Percentiles rank a stretch among this genome's conserved stretches.
These are phyloP conservation scores for Saccharomyces paradoxus DNA, from an alignment of 805 yeast genomes.

Conservation along the genomic window DNA sequence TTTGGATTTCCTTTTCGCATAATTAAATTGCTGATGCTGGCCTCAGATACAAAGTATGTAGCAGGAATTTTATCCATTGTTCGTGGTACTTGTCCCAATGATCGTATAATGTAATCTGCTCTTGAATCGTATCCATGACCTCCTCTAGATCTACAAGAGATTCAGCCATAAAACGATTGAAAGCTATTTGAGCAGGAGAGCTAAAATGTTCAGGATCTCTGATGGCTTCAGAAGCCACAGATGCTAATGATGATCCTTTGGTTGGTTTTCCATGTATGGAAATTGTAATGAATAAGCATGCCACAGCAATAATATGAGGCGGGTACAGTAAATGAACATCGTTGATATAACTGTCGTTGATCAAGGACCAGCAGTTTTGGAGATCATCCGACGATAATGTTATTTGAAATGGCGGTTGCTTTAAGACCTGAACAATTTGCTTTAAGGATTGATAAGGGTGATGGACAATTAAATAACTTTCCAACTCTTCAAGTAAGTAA, in stretches of 20 bases:
- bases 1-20: background rate
- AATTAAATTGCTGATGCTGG: background rate
- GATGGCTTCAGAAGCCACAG: background rate
- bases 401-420: constrained; percentile 23
- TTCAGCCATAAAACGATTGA: constrained; percentile 50
- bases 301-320: constrained; percentile 80
- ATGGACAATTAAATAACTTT: constrained; percentile 60
- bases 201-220: background rate
- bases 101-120: constrained; percentile 70
- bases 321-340: constrained; percentile 78
- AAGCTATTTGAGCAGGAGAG: constrained; percentile 13
- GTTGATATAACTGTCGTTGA: constrained; percentile 84
- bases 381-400: constrained; percentile 53
- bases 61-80: constrained; percentile 37
- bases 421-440: constrained; percentile 41
- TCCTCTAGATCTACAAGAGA: constrained; percentile 72
- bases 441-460: constrained; percentile 64
- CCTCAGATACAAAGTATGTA: constrained; percentile 27
- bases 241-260: constrained; percentile 5
- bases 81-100: constrained; percentile 85
- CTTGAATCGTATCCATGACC: constrained; percentile 77
- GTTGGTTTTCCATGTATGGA: constrained; percentile 17
- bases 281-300: constrained; percentile 73
- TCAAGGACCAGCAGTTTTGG: constrained; percentile 81
- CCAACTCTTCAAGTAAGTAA: constrained; percentile 81